Evolutionary conservation across 192 early-diverging fungal species (phyloP), one percentile per base, ranked within the genome.

Genomic region (Physocladia obscura): DNA sequence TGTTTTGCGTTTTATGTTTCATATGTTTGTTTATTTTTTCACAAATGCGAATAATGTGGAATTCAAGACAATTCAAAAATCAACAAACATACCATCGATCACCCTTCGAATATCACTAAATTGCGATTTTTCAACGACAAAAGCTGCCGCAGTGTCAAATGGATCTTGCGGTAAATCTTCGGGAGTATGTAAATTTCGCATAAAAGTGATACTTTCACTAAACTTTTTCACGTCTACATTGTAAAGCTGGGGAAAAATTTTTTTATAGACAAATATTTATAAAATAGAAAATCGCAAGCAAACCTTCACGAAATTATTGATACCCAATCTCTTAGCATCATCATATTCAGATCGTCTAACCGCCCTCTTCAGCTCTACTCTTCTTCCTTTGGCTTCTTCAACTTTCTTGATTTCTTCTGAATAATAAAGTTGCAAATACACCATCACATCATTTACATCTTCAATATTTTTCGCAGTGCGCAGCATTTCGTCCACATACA

Each of bases 161-260:
- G 90, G 91, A 44, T 62, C 49, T 26, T 77, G 70, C 17, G 21
- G 49, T 37, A 77, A 51, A 73, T 92, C 89, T 55, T 89, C 88
- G 0, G 90, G 87, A 50, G 71, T 56, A 49, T 71, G 63, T 36
- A 49, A 22, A 13, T 67, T 55, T 36, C 50, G 51, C 54, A 68
- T 57, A 13, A 27, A 40, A 15, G 27, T 15, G 4, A 68, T 68
- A 39, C 65, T 68, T 52, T 68, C 65, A 57, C 65, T 68, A 31
- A 68, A 68, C 52, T 60, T 34, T 3, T 51, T 49, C 2, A 76
- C 70, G 57, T 83, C 68, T 29, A 79, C 69, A 49, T 64, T 48
- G 54, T 84, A 83, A 38, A 71, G 2, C 76, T 79, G n/a, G 0
- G 34, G 1, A 52, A 19, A 11, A 3, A 4, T 38, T 38, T 4